Percentiles rank a stretch among this genome's conserved stretches.
Conservation (phyloP, 1,139 yeast genomes). For the Kodamaea derodonti region DNA sequence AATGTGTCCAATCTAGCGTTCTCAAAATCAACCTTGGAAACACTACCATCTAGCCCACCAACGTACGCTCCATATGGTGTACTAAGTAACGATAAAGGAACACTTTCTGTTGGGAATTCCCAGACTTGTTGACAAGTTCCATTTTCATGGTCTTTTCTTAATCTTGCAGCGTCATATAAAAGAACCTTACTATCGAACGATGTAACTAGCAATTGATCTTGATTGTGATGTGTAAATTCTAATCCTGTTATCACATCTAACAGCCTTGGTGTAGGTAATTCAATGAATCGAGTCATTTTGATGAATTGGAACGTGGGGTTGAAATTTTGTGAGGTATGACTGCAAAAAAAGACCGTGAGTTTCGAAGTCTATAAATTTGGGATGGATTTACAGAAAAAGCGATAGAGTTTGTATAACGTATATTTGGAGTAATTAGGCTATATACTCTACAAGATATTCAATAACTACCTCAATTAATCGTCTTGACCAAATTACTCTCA, state of each 20-base stretch:
- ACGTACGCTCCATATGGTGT: conserved; percentile 22
- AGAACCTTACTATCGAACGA: conserved; percentile 40
- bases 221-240: conserved; percentile 5
- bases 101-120: conserved; percentile 6
- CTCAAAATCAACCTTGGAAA: conserved; percentile 41
- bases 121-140: conserved; percentile 5
- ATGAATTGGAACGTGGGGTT: not conserved
- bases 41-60: conserved; percentile 40
- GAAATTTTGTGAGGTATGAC: too few species aligned
- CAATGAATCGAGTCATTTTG: conserved; percentile 3
- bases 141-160: conserved; percentile 4
- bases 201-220: conserved; percentile 32
- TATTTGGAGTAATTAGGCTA: too few species aligned
- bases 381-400: too few species aligned
- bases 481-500: too few species aligned
- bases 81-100: conserved; percentile 11
- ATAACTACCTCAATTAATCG: not conserved
- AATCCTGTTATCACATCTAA: conserved; percentile 8
- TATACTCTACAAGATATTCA: not conserved
- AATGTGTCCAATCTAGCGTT: conserved; percentile 25
- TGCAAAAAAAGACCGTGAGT: too few species aligned
- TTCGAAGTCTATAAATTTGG: too few species aligned
- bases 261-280: conserved; percentile 6
- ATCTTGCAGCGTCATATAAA: conserved; percentile 27
- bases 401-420: too few species aligned